Evolutionary conservation across 2,329 filamentous ascomycete genomes (phyloP), one percentile per base, ranked within the genome.

Genomic region (Cryphonectria radicalis): DNA sequence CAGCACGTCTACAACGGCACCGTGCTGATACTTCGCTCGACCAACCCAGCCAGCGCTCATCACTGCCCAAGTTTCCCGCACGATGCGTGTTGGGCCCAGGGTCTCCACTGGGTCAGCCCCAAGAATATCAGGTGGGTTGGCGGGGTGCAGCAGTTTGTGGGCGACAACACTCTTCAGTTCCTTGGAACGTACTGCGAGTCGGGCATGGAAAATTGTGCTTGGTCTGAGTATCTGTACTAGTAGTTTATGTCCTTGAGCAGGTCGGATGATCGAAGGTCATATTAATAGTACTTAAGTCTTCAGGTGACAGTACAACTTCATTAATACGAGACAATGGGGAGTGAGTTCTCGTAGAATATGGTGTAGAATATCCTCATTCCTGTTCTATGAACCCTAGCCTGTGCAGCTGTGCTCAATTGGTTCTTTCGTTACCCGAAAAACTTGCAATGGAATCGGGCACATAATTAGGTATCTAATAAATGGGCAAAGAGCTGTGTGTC

Each of bases 61-160:
- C 62, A 37, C 28, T 72, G 70, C 28, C 70, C 70, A 5, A 4
- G 11, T 0, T 63, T 63, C 35, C 70, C 70, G 8, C 53, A 66
- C 35, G 67, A 72, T 55, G 70, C 67, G 53, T 72, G 70, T 55
- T 72, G 70, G 70, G 67, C 70, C 17, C 67, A 69, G 37, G 70
- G 53, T 8, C 43, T 72, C 13, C 50, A 72, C 28, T 69, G 67
- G 67, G 32, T 72, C 3, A 40, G 66, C 13, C 28, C 63, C 13
- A 17, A 25, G 2, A 22, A 66, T 10, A 53, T 72, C 55, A 25
- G n/a, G 67, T 13, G 55, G 35, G 28, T 50, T 3, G 28, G 62
- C 19, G 7, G 13, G 14, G 55, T 57, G 17, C 17, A 66, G n/a
- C 35, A n/a, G 35, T 72, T 69, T 14, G n/a, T 63, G 17, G 70